Evolutionary conservation across 768 basidiomycete genomes (phyloP), one percentile per base, ranked within the genome.

Genomic region (Neoboletus brunneissimus): DNA sequence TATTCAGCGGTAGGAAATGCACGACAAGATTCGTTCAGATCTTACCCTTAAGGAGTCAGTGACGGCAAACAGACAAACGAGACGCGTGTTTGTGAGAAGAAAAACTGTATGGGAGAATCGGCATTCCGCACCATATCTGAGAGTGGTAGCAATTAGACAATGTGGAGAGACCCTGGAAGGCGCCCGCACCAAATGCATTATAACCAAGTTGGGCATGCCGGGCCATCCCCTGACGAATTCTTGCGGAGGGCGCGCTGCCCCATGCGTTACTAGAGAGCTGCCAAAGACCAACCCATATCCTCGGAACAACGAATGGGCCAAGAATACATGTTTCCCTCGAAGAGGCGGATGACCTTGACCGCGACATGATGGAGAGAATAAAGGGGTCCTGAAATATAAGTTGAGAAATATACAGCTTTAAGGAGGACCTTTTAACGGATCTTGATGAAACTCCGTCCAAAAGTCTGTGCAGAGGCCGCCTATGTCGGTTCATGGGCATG

Each of bases 251-350:
- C 2, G 87, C 87, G 46, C 81, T 87, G 20, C 91, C 91, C 91
- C 91, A 93, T 3, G 90, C 89, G 49, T 86, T 88, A 66, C 88
- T 88, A 12, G 91, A 91, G 37, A 93, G 81, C 59, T 93, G 91
- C 91, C 91, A 93, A 4, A 93, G 79, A 11, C 89, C 89, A 8
- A 79, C 81, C 86, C 87, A 89, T 52, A 91, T 66, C 53, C 89
- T 82, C 35, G 89, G 85, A 20, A 77, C 78, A 23, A 65, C 64
- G 62, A 83, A 79, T 5, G 81, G 80, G 16, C 87, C 88, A 23
- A 88, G 77, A 22, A 66, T 69, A 60, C 83, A 82, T 0, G 77
- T 79, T 69, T 86, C 82, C 43, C 61, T 59, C 27, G 25, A 20
- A 51, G 54, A 47, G 23, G 46, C 12, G 16, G 55, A n/a, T n/a